These are phyloP conservation scores for Madurella fahalii DNA, from an alignment of 2,329 filamentous ascomycete species.

Conservation along the genomic window DNA sequence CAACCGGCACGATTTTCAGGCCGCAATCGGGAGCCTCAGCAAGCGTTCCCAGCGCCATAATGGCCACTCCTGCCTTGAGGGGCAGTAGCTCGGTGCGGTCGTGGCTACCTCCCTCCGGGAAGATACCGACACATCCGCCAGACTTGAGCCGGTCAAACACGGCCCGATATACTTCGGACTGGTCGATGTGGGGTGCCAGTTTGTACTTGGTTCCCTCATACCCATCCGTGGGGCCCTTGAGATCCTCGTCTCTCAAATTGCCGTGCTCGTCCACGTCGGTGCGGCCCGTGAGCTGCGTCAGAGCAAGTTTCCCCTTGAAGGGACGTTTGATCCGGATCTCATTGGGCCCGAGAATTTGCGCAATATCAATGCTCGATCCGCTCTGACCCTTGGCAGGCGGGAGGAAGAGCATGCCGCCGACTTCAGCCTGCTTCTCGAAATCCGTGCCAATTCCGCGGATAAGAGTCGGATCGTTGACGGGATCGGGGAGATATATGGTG, in stretches of 20 bases:
- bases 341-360: conserved; percentile 72
- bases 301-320: conserved; percentile 71
- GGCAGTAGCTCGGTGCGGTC: conserved; percentile 88
- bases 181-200: conserved; percentile 87
- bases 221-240: conserved; percentile 52
- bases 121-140: conserved; percentile 91
- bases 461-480: conserved; percentile 76
- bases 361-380: conserved; percentile 78
- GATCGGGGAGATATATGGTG: conserved; percentile 83
- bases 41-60: conserved; percentile 92
- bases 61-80: conserved; percentile 91
- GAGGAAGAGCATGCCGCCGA: conserved; percentile 80
- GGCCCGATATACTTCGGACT: conserved; percentile 87
- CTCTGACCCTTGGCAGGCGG: conserved; percentile 75
- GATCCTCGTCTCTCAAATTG: conserved; percentile 53
- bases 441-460: conserved; percentile 75
- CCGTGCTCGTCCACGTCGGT: conserved; percentile 66
- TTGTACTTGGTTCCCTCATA: conserved; percentile 81
- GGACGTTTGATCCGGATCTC: conserved; percentile 83
- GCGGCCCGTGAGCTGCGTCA: conserved; percentile 78
- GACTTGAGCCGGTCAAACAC: conserved; percentile 79
- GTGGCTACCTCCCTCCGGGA: conserved; percentile 94
- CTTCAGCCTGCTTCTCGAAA: conserved; percentile 71
- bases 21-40: conserved; percentile 82
- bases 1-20: conserved; percentile 90